Percentiles rank a stretch among this genome's conserved stretches.
These are phyloP conservation scores for Chalaropsis ovoidea DNA, from an alignment of 2,329 filamentous ascomycete species.

Conservation along the genomic window DNA sequence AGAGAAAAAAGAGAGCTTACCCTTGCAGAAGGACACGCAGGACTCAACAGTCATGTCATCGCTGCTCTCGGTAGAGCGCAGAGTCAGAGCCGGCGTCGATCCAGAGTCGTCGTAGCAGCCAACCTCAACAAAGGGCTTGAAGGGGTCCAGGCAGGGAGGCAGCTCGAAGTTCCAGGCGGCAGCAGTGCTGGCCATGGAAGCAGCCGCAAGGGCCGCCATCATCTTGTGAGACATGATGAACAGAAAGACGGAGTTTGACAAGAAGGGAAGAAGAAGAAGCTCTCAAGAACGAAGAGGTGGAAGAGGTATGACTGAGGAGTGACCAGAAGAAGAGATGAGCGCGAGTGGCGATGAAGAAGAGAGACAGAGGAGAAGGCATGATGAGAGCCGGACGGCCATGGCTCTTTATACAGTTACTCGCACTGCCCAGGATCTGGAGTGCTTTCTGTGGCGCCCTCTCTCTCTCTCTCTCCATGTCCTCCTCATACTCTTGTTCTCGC, in stretches of 20 bases:
- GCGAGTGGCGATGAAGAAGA: background rate
- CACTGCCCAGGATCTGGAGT: no score
- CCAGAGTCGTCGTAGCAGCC: constrained; percentile 40
- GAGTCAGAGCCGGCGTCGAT: constrained; percentile 33
- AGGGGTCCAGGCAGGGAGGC: constrained; percentile 38
- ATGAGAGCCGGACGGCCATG: constrained; percentile 8
- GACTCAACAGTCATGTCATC: constrained; percentile 40
- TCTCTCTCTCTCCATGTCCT: background rate
- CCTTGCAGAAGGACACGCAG: constrained; percentile 43
- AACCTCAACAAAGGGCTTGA: constrained; percentile 40
- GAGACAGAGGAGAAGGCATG: constrained; percentile 15
- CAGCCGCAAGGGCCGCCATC: constrained; percentile 34
- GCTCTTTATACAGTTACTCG: background rate
- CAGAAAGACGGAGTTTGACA: constrained; percentile 20
- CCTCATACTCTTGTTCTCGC: background rate
- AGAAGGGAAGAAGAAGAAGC: background rate
- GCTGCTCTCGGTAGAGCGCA: constrained; percentile 35
- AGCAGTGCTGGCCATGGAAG: constrained; percentile 34
- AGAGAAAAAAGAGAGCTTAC: constrained; percentile 29
- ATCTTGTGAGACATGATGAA: constrained; percentile 32
- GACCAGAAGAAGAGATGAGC: background rate
- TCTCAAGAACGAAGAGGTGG: background rate
- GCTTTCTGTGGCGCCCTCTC: no score
- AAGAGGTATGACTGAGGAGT: background rate
- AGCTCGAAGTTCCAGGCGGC: constrained; percentile 38